Evolutionary conservation across 805 yeast genomes (phyloP).

Genomic region (Wickerhamiella sergipiensis): DNA sequence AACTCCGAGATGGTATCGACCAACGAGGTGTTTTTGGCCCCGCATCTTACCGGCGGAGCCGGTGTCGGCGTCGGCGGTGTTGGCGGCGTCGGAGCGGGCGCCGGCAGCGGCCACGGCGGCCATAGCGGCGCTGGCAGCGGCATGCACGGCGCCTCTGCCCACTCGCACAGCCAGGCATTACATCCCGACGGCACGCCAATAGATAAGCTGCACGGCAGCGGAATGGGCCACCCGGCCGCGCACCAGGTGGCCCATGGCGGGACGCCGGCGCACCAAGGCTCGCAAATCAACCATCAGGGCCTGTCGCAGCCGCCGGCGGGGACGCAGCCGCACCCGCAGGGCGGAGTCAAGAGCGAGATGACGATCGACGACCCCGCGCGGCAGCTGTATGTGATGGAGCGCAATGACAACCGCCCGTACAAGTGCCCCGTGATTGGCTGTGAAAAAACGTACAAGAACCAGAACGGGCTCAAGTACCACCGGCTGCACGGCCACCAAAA

Average conservation of each 20-base stretch:
- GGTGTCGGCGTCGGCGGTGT: not conserved
- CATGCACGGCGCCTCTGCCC: not conserved
- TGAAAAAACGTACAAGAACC: slow-evolving; percentile 93
- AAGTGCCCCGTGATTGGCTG: slow-evolving; percentile 98
- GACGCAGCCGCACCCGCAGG: not conserved
- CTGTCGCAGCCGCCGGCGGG: not conserved
- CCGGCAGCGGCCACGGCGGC: too few species aligned
- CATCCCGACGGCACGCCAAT: not conserved
- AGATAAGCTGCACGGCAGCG: not conserved
- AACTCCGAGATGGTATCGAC: slow-evolving; percentile 83
- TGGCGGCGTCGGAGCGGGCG: too few species aligned
- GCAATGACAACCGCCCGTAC: slow-evolving; percentile 85
- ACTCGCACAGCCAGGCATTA: not conserved
- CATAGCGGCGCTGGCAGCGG: too few species aligned
- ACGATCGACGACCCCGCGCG: slow-evolving; percentile 96
- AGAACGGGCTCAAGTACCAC: slow-evolving; percentile 93
- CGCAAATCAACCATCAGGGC: not conserved
- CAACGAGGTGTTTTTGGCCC: slow-evolving; percentile 68
- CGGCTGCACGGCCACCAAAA: slow-evolving; percentile 94
- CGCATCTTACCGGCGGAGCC: slow-evolving; percentile 1
- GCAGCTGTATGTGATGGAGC: slow-evolving; percentile 82
- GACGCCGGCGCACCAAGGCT: not conserved
- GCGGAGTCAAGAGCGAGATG: slow-evolving; percentile 46
- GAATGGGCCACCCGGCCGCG: not conserved
- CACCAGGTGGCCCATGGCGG: not conserved